Base-by-base conservation (phyloP, 164 flowering plant species). In the Aristolochia fimbriata region DNA sequence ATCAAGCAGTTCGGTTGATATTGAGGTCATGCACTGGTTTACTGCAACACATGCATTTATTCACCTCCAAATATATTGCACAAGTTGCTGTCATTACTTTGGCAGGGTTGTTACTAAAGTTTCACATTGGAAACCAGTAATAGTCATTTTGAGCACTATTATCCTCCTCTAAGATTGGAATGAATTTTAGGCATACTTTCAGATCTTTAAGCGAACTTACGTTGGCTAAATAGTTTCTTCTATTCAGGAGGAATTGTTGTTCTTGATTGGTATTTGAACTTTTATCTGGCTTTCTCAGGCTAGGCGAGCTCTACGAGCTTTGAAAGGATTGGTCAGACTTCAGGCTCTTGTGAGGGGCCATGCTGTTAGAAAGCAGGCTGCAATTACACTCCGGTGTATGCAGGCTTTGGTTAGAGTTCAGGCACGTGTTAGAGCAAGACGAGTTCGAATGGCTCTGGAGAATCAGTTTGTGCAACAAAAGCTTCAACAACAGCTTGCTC, bases 371-470 rank as follows among this genome's bases (percentile, higher is more conserved):
- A 93, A 93, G 70, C 99, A 93, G 76, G 99, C 99, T 66, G 97
- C 97, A 17, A 83, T 88, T 67, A 93, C 99, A 23, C 91, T 93
- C 58, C 85, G 96, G 8, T 88, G 97, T 71, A 93, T 93, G 97
- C 99, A 93, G 83, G 97, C 99, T 62, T 76, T 93, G 66, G 99
- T 93, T 51, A 83, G 97, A 80, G 97, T 93, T 71, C 99, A 93
- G 72, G 99, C 99, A 67, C 97, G 95, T 68, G 97, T 92, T 3
- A 85, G 97, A 49, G 99, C 97, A 59, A 82, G 98, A 65, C 96
- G 88, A 59, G 98, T 93, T 75, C 96, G 98, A n/a, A 21, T 90
- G 70, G 81, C 96, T 65, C 69, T 92, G 70, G 96, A 92, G 77
- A 75, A 76, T 76, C 85, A 92, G 75, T 79, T 87, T 65, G 70